phyloP scores from a whole-genome alignment of 495 filamentous ascomycete species.

The Xylaria telfairii region DNA sequence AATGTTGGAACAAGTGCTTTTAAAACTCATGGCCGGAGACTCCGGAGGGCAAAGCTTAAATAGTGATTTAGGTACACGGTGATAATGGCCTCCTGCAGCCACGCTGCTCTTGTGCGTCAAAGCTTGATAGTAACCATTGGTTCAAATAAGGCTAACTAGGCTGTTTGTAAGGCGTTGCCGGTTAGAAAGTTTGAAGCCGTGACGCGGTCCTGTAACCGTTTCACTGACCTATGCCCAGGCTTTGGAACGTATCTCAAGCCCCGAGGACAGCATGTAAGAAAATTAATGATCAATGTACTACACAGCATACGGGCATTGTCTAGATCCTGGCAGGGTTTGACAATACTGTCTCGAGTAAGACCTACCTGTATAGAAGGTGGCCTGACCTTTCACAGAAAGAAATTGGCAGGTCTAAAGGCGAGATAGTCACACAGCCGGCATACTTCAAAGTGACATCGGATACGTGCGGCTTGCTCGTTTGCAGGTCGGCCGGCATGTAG shows the following conservation, averaged over 20 bases:
- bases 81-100: conserved; percentile 15
- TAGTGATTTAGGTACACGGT: not conserved
- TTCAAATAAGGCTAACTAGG: conserved; percentile 1
- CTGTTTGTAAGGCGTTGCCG: not conserved
- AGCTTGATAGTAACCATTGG: not conserved
- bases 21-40: not conserved
- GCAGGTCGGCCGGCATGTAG: not conserved
- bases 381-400: not conserved
- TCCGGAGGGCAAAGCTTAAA: conserved; percentile 3
- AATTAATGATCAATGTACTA: not conserved
- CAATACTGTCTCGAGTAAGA: not conserved
- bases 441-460: conserved; percentile 5
- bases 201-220: conserved; percentile 9
- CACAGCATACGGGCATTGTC: not conserved
- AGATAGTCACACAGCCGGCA: not conserved
- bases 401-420: not conserved
- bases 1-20: conserved; percentile 3
- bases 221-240: conserved; percentile 6
- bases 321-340: conserved; percentile 1
- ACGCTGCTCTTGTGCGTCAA: conserved; percentile 11
- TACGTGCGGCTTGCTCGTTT: not conserved
- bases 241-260: conserved; percentile 2
- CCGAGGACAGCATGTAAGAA: not conserved
- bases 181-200: conserved; percentile 1
- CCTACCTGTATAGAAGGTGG: conserved; percentile 1